Evolutionary conservation across 2,329 filamentous ascomycete species (phyloP).

Genomic region (Camptophora hylomeconis): DNA sequence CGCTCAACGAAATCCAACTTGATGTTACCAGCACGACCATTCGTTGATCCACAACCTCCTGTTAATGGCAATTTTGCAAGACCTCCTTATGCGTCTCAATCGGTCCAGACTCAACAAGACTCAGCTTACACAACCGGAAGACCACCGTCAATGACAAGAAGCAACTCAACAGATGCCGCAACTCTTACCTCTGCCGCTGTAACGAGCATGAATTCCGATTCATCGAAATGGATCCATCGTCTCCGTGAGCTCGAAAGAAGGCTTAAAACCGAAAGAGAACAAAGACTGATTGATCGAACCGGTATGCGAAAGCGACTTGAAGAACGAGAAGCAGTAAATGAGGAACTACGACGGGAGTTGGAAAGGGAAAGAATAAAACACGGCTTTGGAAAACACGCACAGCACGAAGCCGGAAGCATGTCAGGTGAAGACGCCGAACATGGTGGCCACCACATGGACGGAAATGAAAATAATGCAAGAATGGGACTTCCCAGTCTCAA

Average conservation of each 20-base stretch:
- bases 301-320: conserved; percentile 71
- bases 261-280: conserved; percentile 81
- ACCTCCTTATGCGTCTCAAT: conserved; percentile 5
- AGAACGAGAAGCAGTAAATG: conserved; percentile 61
- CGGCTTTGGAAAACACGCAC: too few relatives aligned
- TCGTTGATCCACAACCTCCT: conserved; percentile 3
- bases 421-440: too few relatives aligned
- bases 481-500: too few relatives aligned
- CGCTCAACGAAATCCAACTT: too few relatives aligned
- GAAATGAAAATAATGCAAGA: too few relatives aligned
- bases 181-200: conserved; percentile 1
- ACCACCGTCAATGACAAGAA: too few relatives aligned
- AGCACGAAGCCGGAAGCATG: too few relatives aligned
- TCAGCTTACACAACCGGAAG: too few relatives aligned
- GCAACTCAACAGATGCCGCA: too few relatives aligned
- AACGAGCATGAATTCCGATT: background rate
- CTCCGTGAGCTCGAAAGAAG: conserved; percentile 78
- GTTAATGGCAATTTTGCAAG: conserved; percentile 15
- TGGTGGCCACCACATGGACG: too few relatives aligned
- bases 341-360: conserved; percentile 53
- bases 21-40: conserved; percentile 1
- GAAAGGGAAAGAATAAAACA: conserved; percentile 48
- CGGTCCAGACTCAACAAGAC: too few relatives aligned
- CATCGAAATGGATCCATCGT: conserved; percentile 61
- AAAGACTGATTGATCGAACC: conserved; percentile 66